Evolutionary conservation across 2,329 filamentous ascomycete genomes (phyloP), one percentile per base, ranked within the genome.

Genomic region (Aspergillus brasiliensis): DNA sequence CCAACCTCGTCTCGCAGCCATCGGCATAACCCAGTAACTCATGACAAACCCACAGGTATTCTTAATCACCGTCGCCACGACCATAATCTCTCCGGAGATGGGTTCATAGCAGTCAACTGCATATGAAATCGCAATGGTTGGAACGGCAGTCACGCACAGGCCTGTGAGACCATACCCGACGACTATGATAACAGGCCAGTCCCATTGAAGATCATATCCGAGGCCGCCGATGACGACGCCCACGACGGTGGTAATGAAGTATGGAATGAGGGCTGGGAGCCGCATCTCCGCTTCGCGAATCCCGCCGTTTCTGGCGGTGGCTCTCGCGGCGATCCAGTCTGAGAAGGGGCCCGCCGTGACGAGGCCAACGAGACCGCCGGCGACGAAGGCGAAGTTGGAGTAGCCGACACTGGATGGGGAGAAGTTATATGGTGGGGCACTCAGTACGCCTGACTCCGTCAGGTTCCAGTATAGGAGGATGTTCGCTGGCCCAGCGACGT

Each of bases 201-300:
- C 23, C 57, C 57, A 59, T 23, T 51, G 8, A 2, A 10, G 5
- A 13, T 44, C 31, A 25, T 56, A 56, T 10, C 51, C 57, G 10
- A 56, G 6, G n/a, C 44, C 57, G 5, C 51, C 52, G 10, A 59
- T 46, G 15, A 59, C 31, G 31, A 51, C 27, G 6, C 57, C 57
- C 8, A 56, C n/a, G 13, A 56, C 37, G 2, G 44, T 27, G n/a
- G 37, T 56, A 21, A 56, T 23, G 23, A 46, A 42, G 13, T 51
- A 59, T 2, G 57, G 57, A 17, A 59, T 42, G 10, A 59, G 31
- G 3, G 57, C 57, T 13, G 57, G 57, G 15, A 59, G 46, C 11
- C 57, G 13, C 57, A 59, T 59, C 51, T 59, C 57, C 2, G 51
- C 51, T 17, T 59, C 57, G 8, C 57, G 57, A 23, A 59, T 44